Evolutionary conservation across 345 rosid species (phyloP).

Genomic region (Eutrema japonicum): DNA sequence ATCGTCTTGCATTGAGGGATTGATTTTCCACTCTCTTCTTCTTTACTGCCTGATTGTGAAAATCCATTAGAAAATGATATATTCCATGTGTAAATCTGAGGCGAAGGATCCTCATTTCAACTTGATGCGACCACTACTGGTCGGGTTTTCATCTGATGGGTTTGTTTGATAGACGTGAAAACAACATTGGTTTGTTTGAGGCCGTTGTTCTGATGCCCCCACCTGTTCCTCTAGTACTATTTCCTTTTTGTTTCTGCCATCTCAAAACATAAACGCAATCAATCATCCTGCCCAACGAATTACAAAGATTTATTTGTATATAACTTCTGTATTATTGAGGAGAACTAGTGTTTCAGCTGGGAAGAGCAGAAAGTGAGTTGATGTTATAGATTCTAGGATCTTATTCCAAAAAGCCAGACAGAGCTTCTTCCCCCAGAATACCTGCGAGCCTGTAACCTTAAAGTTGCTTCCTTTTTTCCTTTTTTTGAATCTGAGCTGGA

Average conservation of each 20-base stretch:
- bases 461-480: not conserved
- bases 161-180: conserved; percentile 13
- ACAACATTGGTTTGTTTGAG: conserved; percentile 33
- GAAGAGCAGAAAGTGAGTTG: conserved; percentile 11
- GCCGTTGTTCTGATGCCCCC: conserved; percentile 40
- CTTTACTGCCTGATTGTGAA: conserved; percentile 25
- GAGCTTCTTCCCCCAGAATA: not conserved
- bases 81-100: conserved; percentile 12
- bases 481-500: conserved; percentile 11
- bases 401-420: conserved; percentile 9
- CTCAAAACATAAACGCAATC: conserved; percentile 11
- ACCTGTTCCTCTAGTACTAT: conserved; percentile 31
- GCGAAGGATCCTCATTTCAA: conserved; percentile 28
- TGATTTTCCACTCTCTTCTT: not conserved
- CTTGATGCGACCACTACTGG: conserved; percentile 33
- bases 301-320: conserved; percentile 2
- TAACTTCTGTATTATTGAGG: conserved; percentile 29
- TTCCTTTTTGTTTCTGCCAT: conserved; percentile 36
- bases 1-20: conserved; percentile 20
- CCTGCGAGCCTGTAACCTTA: conserved; percentile 10
- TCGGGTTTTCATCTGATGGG: conserved; percentile 16
- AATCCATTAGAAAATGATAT: not conserved
- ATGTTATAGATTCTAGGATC: conserved; percentile 16
- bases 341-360: not conserved
- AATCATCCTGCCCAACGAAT: not conserved